A percentile compares a stretch with the other conserved stretches of the same genome.
phyloP scores from a whole-genome alignment of 2,329 filamentous ascomycete genomes.

The Phialemonium atrogriseum region DNA sequence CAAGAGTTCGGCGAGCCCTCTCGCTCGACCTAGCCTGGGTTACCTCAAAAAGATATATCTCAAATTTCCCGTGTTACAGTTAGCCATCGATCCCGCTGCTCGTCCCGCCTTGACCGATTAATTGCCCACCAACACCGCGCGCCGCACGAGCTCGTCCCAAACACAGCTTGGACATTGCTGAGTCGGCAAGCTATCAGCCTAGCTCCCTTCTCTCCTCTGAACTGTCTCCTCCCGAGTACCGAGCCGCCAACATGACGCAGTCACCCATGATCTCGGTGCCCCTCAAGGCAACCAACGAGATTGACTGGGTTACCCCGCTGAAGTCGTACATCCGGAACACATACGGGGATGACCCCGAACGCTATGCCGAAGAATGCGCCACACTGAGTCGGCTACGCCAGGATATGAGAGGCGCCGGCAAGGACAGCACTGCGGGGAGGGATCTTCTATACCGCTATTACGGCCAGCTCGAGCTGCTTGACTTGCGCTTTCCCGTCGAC shows the following conservation, averaged over 20 bases:
- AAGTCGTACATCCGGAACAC: constrained; percentile 90
- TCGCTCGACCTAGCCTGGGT: too few species aligned
- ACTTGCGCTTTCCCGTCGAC: constrained; percentile 91
- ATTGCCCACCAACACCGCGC: not conserved
- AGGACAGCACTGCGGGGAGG: constrained; percentile 87
- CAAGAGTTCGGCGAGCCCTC: too few species aligned
- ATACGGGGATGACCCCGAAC: constrained; percentile 93
- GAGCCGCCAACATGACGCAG: constrained; percentile 66
- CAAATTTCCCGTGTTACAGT: not conserved
- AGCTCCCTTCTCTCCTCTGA: not conserved
- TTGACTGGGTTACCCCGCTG: constrained; percentile 90
- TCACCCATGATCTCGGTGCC: constrained; percentile 93
- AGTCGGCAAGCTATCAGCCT: not conserved
- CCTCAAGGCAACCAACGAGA: constrained; percentile 90
- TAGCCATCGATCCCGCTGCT: not conserved
- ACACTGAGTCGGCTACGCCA: constrained; percentile 91
- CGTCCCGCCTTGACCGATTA: not conserved
- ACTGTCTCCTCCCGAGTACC: not conserved
- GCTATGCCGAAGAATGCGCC: constrained; percentile 90
- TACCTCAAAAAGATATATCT: too few species aligned
- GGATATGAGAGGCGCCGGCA: constrained; percentile 96
- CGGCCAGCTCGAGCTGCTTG: constrained; percentile 88
- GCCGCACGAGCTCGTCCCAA: not conserved
- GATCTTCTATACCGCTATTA: constrained; percentile 97
- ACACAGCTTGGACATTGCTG: not conserved